Conservation (phyloP, 371 early-diverging fungal species). For the Gilbertella persicaria region DNA sequence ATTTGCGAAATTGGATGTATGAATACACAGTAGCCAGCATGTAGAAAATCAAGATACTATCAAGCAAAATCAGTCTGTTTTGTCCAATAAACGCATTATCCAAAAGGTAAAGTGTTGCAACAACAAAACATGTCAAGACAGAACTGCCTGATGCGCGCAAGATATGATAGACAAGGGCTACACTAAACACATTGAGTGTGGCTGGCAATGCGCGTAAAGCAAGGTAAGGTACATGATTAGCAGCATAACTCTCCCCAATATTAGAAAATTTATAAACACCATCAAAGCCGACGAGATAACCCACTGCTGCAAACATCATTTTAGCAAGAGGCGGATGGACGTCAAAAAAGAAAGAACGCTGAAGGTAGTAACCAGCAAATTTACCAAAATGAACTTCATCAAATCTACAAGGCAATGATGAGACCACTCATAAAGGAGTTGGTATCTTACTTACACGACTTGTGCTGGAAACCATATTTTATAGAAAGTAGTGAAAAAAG, state of each 20-base stretch:
- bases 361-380: constrained; percentile 94
- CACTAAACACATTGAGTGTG: constrained; percentile 68
- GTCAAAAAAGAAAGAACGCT: constrained; percentile 95
- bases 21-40: constrained; percentile 69
- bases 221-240: constrained; percentile 81
- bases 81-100: constrained; percentile 91
- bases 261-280: constrained; percentile 87
- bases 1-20: constrained; percentile 80
- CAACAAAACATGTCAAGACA: constrained; percentile 63
- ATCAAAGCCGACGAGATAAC: constrained; percentile 78
- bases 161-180: constrained; percentile 80
- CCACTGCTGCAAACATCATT: constrained; percentile 84
- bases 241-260: constrained; percentile 63
- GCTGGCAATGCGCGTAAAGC: constrained; percentile 83
- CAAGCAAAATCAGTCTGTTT: constrained; percentile 87
- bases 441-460: constrained; percentile 71
- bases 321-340: constrained; percentile 89
- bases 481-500: constrained; percentile 38
- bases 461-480: constrained; percentile 64
- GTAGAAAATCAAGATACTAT: constrained; percentile 86
- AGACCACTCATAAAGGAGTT: constrained; percentile 53
- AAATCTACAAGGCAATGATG: constrained; percentile 54
- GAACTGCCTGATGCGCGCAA: constrained; percentile 73
- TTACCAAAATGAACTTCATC: constrained; percentile 99
- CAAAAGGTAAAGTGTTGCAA: constrained; percentile 66